Percentiles rank a stretch among this genome's conserved stretches.
Conservation (phyloP, 2,329 filamentous ascomycete species). For the Teratosphaeria epicoccoides region DNA sequence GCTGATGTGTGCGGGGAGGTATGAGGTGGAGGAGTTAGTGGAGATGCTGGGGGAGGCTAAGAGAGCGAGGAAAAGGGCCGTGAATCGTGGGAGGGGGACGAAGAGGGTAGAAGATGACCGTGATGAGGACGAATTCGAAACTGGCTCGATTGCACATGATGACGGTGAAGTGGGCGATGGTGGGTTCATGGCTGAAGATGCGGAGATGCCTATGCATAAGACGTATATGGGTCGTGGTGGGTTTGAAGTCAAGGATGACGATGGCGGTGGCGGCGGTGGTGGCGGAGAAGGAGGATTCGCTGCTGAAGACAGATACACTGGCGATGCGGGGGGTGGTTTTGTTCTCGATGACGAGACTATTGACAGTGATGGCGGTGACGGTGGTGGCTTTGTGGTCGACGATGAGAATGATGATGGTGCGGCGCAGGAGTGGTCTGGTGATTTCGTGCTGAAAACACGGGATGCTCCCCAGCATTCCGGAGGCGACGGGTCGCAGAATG, state of each 20-base stretch:
- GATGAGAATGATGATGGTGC: background rate
- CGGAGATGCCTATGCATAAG: conserved; percentile 7
- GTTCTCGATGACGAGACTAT: conserved; percentile 5
- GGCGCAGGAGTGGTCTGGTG: background rate
- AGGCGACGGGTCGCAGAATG: too few species aligned
- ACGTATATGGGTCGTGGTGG: background rate
- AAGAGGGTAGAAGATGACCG: conserved; percentile 3
- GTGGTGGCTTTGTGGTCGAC: conserved; percentile 9
- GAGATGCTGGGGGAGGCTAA: background rate
- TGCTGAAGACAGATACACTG: conserved; percentile 1
- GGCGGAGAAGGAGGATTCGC: background rate
- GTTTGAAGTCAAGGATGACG: conserved; percentile 5
- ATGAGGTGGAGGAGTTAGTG: conserved; percentile 7
- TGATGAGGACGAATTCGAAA: conserved; percentile 3
- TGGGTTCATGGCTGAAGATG: conserved; percentile 15
- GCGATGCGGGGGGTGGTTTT: conserved; percentile 9
- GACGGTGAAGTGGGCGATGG: conserved; percentile 20
- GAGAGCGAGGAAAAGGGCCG: background rate
- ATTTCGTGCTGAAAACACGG: background rate
- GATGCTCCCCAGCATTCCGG: conserved; percentile 3
- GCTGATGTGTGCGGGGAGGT: conserved; percentile 15
- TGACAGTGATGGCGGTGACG: conserved; percentile 7
- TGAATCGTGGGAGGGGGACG: background rate
- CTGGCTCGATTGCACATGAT: conserved; percentile 1
- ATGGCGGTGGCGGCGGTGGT: conserved; percentile 1